These are phyloP conservation scores for Durio zibethinus DNA, from an alignment of 345 rosid species.

Conservation along the genomic window DNA sequence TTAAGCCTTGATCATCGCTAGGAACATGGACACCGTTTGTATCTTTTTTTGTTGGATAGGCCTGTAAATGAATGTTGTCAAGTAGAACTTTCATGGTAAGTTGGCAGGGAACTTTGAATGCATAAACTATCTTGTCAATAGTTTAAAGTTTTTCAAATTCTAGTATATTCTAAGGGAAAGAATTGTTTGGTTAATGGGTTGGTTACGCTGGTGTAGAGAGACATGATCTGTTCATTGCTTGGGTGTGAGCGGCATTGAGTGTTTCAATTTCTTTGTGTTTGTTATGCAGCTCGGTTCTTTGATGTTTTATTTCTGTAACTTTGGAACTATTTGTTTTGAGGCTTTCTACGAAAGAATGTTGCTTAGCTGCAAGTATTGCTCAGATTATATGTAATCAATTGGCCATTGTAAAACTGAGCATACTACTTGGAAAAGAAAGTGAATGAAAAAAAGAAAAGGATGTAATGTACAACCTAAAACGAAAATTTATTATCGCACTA, in stretches of 20 bases:
- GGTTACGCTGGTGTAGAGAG: not conserved
- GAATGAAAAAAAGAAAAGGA: too few species aligned
- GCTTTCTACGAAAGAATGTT: too few species aligned
- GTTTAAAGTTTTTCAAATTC: not conserved
- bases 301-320: not conserved
- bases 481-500: not conserved
- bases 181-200: not conserved
- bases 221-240: not conserved
- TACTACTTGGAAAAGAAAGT: not conserved
- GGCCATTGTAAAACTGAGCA: too few species aligned
- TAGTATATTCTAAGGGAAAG: too few species aligned
- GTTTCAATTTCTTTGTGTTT: not conserved
- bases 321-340: too few species aligned
- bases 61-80: not conserved
- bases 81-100: not conserved
- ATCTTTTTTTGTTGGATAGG: too few species aligned
- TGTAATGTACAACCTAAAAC: not conserved
- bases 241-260: not conserved
- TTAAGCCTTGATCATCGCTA: too few species aligned
- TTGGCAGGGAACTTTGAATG: not conserved
- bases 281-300: too few species aligned
- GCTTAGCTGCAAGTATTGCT: too few species aligned
- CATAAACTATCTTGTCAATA: conserved; percentile 1
- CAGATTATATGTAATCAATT: too few species aligned
- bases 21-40: too few species aligned